Evolutionary conservation across 2,329 filamentous ascomycete genomes (phyloP), one percentile per base, ranked within the genome.

Genomic region (Aspergillus caelatus): DNA sequence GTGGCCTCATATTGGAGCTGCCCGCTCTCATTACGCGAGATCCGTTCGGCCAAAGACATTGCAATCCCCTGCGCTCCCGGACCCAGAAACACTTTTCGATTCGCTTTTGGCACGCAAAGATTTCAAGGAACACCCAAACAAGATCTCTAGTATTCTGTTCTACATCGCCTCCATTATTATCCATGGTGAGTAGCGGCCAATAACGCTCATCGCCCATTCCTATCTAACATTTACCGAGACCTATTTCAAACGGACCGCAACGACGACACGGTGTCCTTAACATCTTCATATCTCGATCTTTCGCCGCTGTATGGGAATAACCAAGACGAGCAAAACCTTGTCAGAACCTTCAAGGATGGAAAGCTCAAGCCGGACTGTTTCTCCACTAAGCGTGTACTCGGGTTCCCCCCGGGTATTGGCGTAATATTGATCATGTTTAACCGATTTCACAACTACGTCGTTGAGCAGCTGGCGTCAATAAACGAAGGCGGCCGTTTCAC

Each of bases 91-190:
- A 16, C 79, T 92, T 3, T 92, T 92, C 64, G 89, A 92, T 74
- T 85, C 84, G 26, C 72, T 91, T 30, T 85, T 92, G 82, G 87
- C 86, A 19, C 84, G 89, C 30, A 83, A 85, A 63, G 77, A 82
- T n/a, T 86, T 87, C 65, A 83, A 86, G 65, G 81, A 87, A 60
- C 91, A 92, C 72, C 88, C 89, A 0, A 89, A 89, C 57, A 85
- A 87, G n/a, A 88, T 93, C 46, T 93, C 90, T 0, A 89, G 88
- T 69, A 87, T 92, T 78, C 80, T 94, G 19, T 92, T 92, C 75
- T 92, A 93, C 67, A 80, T 91, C 50, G 91, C 90, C 0, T 87
- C 89, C 8, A 89, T 94, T 70, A 86, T 88, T 64, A 87, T 86
- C 58, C 85, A 86, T 67, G 82, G 82, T 75, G 75, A 48, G 72